Evolutionary conservation across 2,329 filamentous ascomycete species (phyloP).

Genomic region (Neonectria faginata): DNA sequence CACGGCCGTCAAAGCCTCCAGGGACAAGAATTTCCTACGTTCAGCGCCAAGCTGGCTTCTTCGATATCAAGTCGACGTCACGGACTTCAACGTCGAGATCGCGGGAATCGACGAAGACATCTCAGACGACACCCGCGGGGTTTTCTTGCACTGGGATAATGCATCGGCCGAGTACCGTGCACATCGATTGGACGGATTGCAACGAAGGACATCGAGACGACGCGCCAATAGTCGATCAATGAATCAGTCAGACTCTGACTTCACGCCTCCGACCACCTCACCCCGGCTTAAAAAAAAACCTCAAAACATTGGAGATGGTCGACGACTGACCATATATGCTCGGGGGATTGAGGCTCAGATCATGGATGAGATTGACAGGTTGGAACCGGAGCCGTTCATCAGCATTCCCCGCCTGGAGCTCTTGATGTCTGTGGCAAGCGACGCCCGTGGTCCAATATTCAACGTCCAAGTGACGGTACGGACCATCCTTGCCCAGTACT

Average conservation of each 20-base stretch:
- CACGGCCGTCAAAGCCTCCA: constrained; percentile 59
- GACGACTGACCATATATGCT: constrained; percentile 82
- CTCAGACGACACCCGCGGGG: constrained; percentile 82
- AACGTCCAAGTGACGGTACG: constrained; percentile 86
- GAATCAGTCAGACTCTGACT: constrained; percentile 76
- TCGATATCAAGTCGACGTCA: constrained; percentile 85
- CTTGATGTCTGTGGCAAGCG: constrained; percentile 84
- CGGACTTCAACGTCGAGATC: constrained; percentile 89
- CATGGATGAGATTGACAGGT: constrained; percentile 85
- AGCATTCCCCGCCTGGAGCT: constrained; percentile 89
- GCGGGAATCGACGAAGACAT: constrained; percentile 89
- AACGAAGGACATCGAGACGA: constrained; percentile 71
- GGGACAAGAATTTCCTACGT: constrained; percentile 77
- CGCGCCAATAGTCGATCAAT: constrained; percentile 80
- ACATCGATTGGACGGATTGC: constrained; percentile 76
- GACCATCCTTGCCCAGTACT: constrained; percentile 87
- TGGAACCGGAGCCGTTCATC: constrained; percentile 88
- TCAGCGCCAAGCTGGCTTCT: constrained; percentile 86
- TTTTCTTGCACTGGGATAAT: constrained; percentile 87
- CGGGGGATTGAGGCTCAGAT: constrained; percentile 90
- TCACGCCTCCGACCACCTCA: constrained; percentile 51
- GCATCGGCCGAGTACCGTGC: constrained; percentile 92
- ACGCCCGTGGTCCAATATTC: constrained; percentile 87
- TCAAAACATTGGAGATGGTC: constrained; percentile 75
- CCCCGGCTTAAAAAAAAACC: constrained; percentile 64